These are phyloP conservation scores for Fistulifera solaris DNA, from an alignment of 108 stramenopile genomes.

Conservation along the genomic window DNA sequence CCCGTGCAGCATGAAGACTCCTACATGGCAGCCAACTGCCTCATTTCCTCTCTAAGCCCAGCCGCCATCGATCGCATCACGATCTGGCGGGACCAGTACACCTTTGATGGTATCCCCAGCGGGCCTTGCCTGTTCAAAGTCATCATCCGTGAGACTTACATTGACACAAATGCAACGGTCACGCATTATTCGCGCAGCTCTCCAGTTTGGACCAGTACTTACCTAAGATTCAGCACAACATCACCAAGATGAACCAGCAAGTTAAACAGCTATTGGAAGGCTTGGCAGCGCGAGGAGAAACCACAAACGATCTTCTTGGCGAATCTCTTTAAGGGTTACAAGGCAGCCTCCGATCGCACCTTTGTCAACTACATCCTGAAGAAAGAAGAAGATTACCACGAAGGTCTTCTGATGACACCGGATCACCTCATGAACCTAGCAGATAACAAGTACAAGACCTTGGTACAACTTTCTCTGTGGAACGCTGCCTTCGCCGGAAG, in stretches of 20 bases:
- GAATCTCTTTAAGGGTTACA: constrained; percentile 33
- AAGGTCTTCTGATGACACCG: constrained; percentile 13
- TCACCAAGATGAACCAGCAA: constrained; percentile 20
- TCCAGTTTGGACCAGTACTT: too few species aligned
- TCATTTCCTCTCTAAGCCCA: too few species aligned
- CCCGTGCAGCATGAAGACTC: too few species aligned
- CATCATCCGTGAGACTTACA: too few species aligned
- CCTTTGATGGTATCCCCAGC: too few species aligned
- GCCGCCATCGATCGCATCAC: too few species aligned
- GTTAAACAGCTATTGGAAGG: constrained; percentile 7
- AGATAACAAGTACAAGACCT: constrained; percentile 17
- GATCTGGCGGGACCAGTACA: too few species aligned
- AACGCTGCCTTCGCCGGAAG: constrained; percentile 1
- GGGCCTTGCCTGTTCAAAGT: too few species aligned
- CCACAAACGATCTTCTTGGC: constrained; percentile 9
- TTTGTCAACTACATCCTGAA: constrained; percentile 19
- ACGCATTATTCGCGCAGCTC: too few species aligned
- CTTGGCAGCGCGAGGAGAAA: constrained; percentile 16
- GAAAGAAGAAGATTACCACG: constrained; percentile 16
- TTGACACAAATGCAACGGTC: too few species aligned
- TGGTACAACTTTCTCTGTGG: constrained; percentile 6
- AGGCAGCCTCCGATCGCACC: not conserved
- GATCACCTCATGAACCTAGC: constrained; percentile 18
- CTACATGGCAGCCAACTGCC: too few species aligned
- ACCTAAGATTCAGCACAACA: constrained; percentile 10